phyloP scores from a whole-genome alignment of 2,329 filamentous ascomycete species.

The Fusarium guadeloupense region DNA sequence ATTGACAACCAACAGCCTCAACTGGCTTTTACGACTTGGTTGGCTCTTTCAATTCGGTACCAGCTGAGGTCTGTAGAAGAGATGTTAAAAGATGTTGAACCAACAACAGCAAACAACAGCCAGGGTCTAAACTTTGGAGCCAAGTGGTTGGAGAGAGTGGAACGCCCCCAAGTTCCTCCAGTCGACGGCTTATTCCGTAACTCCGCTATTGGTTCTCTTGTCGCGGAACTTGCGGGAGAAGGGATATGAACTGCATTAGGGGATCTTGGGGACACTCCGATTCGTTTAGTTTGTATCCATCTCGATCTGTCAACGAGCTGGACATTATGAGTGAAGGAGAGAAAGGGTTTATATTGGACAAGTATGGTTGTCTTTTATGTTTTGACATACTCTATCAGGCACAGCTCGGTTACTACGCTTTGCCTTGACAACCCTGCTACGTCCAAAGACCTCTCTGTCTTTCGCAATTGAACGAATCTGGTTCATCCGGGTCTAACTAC shows the following conservation, averaged over 20 bases:
- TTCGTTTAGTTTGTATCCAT: neutral
- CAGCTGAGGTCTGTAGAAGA: neutral
- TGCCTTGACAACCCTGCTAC: neutral
- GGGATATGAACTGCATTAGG: neutral
- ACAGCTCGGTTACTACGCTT: neutral
- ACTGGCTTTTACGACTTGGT: neutral
- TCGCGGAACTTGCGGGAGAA: neutral
- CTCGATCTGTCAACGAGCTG: neutral
- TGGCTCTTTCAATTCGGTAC: neutral
- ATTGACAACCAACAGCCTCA: neutral
- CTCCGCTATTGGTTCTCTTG: neutral
- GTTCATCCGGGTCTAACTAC: neutral
- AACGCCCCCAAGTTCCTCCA: neutral
- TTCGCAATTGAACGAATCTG: neutral
- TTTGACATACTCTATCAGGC: neutral
- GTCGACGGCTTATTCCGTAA: neutral
- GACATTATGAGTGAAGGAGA: neutral
- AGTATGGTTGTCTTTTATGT: neutral
- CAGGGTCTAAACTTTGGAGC: neutral
- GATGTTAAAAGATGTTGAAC: neutral
- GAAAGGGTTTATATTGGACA: neutral
- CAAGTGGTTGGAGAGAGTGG: neutral
- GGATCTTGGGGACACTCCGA: neutral
- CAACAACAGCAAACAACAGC: neutral
- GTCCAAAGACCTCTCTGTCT: neutral